phyloP scores from a whole-genome alignment of 108 stramenopile species.

The Aureococcus anophagefferens region DNA sequence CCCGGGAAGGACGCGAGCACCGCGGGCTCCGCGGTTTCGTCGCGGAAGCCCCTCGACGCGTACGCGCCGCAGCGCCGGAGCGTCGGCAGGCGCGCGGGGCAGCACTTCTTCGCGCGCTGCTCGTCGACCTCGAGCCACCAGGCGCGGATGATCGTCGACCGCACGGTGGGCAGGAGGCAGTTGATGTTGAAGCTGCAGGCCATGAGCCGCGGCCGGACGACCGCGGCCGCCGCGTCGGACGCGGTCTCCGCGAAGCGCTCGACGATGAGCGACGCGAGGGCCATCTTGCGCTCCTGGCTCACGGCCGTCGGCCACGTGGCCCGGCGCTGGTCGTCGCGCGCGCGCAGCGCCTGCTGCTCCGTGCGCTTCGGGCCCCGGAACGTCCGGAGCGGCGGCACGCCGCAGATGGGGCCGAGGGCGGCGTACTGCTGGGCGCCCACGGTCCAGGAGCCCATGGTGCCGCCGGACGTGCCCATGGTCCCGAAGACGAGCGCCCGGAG shows the following conservation, averaged over 20 bases:
- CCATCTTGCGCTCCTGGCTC: not conserved
- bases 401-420: no score
- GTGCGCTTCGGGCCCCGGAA: no score
- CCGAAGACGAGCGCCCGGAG: no score
- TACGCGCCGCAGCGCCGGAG: not conserved
- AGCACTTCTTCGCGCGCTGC: not conserved
- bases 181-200: not conserved
- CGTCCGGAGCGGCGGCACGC: no score
- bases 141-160: not conserved
- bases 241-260: not conserved
- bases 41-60: not conserved
- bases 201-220: not conserved
- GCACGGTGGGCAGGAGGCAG: not conserved
- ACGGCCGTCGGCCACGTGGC: no score
- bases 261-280: not conserved
- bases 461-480: no score
- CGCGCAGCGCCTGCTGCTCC: no score
- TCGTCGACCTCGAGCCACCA: not conserved
- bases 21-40: not conserved
- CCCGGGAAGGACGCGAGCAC: slow-evolving; percentile 12
- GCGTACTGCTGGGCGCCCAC: no score
- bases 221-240: not conserved
- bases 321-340: no score
- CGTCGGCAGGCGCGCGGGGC: not conserved
- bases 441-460: no score